These are phyloP conservation scores for Leptographium radiaticola DNA, from an alignment of 2,329 filamentous ascomycete species.

Conservation along the genomic window DNA sequence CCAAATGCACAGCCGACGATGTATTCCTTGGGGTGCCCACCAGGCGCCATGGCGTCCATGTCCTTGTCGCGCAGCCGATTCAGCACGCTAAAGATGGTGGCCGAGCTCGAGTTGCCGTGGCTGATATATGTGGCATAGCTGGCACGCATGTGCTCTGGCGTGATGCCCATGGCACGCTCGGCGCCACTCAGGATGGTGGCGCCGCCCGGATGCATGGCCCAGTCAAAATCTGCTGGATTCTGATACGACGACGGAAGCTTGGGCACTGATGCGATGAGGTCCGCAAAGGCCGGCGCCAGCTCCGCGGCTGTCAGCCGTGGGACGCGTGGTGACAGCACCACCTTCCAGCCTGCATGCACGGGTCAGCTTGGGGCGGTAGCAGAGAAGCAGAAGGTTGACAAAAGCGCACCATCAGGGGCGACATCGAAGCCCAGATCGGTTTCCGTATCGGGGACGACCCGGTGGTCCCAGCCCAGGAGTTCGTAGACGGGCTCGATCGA, in stretches of 20 bases:
- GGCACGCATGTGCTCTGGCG: slow-evolving; percentile 52
- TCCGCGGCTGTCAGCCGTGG: slow-evolving; percentile 40
- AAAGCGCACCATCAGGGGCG: slow-evolving; percentile 39
- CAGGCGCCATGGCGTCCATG: slow-evolving; percentile 43
- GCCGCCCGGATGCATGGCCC: slow-evolving; percentile 61
- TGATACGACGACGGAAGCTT: slow-evolving; percentile 29
- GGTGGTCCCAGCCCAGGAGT: slow-evolving; percentile 52
- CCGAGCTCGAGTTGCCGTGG: slow-evolving; percentile 56
- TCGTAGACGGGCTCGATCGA: slow-evolving; percentile 37
- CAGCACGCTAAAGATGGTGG: slow-evolving; percentile 56
- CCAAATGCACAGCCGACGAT: slow-evolving; percentile 59
- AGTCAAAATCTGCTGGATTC: slow-evolving; percentile 50
- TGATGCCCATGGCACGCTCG: slow-evolving; percentile 42
- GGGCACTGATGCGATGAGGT: slow-evolving; percentile 34
- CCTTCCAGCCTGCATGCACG: slow-evolving; percentile 43
- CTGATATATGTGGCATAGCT: slow-evolving; percentile 56
- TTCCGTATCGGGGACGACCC: slow-evolving; percentile 47
- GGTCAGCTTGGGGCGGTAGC: background rate
- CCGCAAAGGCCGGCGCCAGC: slow-evolving; percentile 39
- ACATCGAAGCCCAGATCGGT: slow-evolving; percentile 52
- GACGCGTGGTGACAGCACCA: slow-evolving; percentile 48
- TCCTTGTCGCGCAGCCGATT: slow-evolving; percentile 45
- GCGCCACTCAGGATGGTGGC: slow-evolving; percentile 52
- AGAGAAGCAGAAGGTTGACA: background rate
- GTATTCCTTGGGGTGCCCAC: slow-evolving; percentile 36